Evolutionary conservation across 352 stramenopile genomes (phyloP), one percentile per base, ranked within the genome.

Genomic region (Phytophthora ohioensis): DNA sequence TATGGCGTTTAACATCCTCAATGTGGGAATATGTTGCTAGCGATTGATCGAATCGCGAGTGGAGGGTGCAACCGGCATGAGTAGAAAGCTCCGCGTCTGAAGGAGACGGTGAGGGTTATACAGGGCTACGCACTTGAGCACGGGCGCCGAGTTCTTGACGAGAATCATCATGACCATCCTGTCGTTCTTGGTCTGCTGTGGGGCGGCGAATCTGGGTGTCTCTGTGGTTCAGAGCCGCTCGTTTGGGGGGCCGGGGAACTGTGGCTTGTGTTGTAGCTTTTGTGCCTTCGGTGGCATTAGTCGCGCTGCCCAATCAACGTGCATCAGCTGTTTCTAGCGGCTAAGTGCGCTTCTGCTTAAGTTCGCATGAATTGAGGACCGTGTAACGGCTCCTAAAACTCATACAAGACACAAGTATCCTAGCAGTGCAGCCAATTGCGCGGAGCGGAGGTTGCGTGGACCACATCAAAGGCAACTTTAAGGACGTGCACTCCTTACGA

Each of bases 121-220:
- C 12, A 17, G 0, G 31, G 21, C 5, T 56, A 87, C 81, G 69
- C 49, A 88, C 81, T 88, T 88, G 71, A 88, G 79, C 56, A 71
- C 60, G 51, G 81, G 71, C 54, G 76, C 65, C 49, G 78, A 76
- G 61, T 82, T 82, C 74, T 88, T 82, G 60, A 78, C 71, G 64
- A 79, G 49, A 57, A 88, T 72, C 78, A 85, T 81, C 74, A 82
- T 80, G 67, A 80, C 78, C 69, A 75, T 82, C 62, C 32, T 73
- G 36, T 64, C 52, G 56, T 63, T 68, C 51, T 58, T 77, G 53
- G 45, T 58, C 56, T 65, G 49, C 56, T 66, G 35, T 31, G 61
- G 47, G 58, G 56, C 41, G 70, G 47, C 71, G 61, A 79, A 75
- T 72, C 66, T 79, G 67, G 56, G 60, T 76, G 67, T 79, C 57